These are phyloP conservation scores for Takashimella tepidaria DNA, from an alignment of 1,284 basidiomycete species.

Conservation along the genomic window DNA sequence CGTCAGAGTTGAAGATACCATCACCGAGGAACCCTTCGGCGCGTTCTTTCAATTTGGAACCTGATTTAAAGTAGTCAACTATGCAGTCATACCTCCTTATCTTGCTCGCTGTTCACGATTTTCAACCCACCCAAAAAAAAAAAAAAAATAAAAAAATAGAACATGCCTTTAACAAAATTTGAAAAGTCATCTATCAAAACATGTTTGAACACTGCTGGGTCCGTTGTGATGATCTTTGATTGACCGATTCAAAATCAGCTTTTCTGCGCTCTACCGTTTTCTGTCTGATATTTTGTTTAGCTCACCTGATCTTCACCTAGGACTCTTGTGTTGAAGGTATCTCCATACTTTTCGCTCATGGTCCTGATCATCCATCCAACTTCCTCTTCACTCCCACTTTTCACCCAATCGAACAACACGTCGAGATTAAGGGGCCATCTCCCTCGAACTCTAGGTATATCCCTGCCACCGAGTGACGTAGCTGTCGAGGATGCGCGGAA, in stretches of 20 bases:
- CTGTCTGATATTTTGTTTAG: not conserved
- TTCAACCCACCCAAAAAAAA: too few relatives aligned
- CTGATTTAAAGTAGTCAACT: conserved; percentile 3
- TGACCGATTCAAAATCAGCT: not conserved
- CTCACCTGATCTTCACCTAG: conserved; percentile 38
- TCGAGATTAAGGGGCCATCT: conserved; percentile 35
- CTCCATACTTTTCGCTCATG: conserved; percentile 23
- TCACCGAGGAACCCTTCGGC: conserved; percentile 42
- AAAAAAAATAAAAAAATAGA: too few relatives aligned
- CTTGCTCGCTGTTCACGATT: too few relatives aligned
- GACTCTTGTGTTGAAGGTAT: conserved; percentile 37
- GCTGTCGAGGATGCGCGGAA: conserved; percentile 7
- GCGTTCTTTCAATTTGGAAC: conserved; percentile 40
- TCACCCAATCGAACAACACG: conserved; percentile 33
- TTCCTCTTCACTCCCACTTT: conserved; percentile 31
- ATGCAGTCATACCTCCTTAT: not conserved
- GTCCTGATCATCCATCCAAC: conserved; percentile 35
- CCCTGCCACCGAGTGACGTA: conserved; percentile 11
- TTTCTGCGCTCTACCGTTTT: not conserved
- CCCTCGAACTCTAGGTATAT: conserved; percentile 27
- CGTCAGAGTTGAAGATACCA: conserved; percentile 48
- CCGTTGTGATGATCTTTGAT: conserved; percentile 34
- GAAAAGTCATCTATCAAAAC: conserved; percentile 30
- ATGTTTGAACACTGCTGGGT: conserved; percentile 28
- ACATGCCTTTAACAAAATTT: conserved; percentile 31